Percentiles rank a stretch among this genome's conserved stretches.
phyloP scores from a whole-genome alignment of 2,329 filamentous ascomycete genomes.

The Xylariaceae sp. region DNA sequence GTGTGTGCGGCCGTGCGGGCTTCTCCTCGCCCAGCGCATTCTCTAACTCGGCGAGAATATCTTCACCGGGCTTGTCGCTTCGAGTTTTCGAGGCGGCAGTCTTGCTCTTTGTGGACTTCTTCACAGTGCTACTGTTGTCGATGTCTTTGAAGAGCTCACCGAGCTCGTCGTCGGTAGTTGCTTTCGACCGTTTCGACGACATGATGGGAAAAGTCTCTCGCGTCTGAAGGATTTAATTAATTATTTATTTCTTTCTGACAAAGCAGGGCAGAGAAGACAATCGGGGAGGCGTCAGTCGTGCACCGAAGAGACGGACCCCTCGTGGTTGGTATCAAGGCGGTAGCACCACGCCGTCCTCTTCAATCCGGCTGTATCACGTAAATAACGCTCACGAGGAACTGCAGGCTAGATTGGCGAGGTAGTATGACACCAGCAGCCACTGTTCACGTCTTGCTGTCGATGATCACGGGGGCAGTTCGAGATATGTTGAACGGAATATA shows the following conservation, averaged over 20 bases:
- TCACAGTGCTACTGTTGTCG: constrained; percentile 46
- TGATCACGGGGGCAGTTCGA: neutral
- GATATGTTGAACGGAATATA: neutral
- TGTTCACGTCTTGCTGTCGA: neutral
- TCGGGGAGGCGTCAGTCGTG: neutral
- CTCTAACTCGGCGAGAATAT: constrained; percentile 84
- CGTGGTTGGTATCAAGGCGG: neutral
- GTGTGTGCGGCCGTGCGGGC: constrained; percentile 76
- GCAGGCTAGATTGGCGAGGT: neutral
- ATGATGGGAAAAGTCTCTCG: constrained; percentile 36
- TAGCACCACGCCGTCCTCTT: neutral
- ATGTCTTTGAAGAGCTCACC: constrained; percentile 62
- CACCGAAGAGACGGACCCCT: neutral
- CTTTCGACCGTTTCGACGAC: constrained; percentile 57
- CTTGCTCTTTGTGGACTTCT: constrained; percentile 47
- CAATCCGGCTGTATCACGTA: neutral
- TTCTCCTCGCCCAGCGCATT: constrained; percentile 66
- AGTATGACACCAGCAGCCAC: neutral
- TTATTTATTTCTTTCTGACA: neutral
- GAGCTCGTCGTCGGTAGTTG: constrained; percentile 56
- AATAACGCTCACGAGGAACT: neutral
- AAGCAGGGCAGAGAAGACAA: neutral
- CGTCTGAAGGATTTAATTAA: neutral
- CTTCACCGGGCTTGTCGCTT: constrained; percentile 49
- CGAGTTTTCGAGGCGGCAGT: constrained; percentile 45